phyloP scores from a whole-genome alignment of 768 basidiomycete species.

The Lactarius pseudohatsudake region DNA sequence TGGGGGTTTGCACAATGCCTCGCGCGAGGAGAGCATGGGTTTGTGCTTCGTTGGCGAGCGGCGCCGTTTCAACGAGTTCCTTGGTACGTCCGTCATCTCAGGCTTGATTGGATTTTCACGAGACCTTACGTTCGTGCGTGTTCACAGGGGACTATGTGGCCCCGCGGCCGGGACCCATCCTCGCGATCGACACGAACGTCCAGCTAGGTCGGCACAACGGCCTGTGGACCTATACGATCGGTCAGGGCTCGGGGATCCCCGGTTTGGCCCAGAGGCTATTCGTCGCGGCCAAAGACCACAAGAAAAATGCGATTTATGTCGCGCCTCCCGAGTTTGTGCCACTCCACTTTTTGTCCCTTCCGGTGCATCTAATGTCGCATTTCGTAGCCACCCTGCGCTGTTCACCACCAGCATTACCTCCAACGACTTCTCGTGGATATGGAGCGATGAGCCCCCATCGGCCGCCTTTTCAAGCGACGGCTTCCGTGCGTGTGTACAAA shows the following conservation, averaged over 20 bases:
- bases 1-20: constrained; percentile 66
- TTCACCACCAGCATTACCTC: constrained; percentile 40
- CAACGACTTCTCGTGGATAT: constrained; percentile 73
- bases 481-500: constrained; percentile 52
- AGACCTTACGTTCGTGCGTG: neutral
- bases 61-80: constrained; percentile 65
- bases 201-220: constrained; percentile 65
- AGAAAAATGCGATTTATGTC: constrained; percentile 66
- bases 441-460: constrained; percentile 56
- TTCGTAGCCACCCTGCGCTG: constrained; percentile 58
- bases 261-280: constrained; percentile 66
- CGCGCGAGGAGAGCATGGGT: constrained; percentile 86
- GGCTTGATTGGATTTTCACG: neutral
- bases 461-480: constrained; percentile 45
- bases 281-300: constrained; percentile 68
- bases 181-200: constrained; percentile 55
- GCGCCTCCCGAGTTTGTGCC: constrained; percentile 63
- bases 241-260: constrained; percentile 68
- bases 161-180: constrained; percentile 66
- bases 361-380: neutral
- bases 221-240: constrained; percentile 83
- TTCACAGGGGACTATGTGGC: constrained; percentile 73
- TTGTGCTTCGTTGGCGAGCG: constrained; percentile 92
- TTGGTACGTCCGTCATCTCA: constrained; percentile 48
- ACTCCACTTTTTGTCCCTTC: neutral